phyloP scores from a whole-genome alignment of 2,329 filamentous ascomycete genomes.

The Beauveria caledonica region DNA sequence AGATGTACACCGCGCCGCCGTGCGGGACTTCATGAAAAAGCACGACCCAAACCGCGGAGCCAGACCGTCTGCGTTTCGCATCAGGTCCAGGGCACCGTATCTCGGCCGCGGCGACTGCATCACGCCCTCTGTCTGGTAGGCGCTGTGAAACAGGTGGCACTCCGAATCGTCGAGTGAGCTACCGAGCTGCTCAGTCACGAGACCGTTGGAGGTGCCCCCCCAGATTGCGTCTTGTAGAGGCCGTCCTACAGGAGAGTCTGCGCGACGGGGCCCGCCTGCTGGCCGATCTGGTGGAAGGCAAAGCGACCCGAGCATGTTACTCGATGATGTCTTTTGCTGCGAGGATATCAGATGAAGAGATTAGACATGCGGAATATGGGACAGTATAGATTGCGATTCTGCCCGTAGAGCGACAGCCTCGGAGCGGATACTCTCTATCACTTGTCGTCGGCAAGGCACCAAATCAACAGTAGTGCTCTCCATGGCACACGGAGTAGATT shows the following conservation, averaged over 20 bases:
- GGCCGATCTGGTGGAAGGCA: slow-evolving; percentile 18
- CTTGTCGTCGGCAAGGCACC: not conserved
- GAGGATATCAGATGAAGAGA: not conserved
- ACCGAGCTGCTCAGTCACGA: slow-evolving; percentile 12
- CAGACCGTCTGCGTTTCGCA: slow-evolving; percentile 14
- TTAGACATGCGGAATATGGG: slow-evolving; percentile 9
- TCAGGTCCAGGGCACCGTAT: slow-evolving; percentile 17
- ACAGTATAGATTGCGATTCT: not conserved
- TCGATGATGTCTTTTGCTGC: not conserved
- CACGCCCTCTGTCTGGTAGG: not conserved
- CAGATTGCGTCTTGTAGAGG: slow-evolving; percentile 15
- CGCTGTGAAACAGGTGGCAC: not conserved
- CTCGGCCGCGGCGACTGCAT: slow-evolving; percentile 12
- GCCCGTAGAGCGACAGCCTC: not conserved
- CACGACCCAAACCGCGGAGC: slow-evolving; percentile 16
- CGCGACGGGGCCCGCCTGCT: slow-evolving; percentile 11
- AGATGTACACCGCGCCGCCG: slow-evolving; percentile 13
- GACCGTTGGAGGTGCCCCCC: slow-evolving; percentile 17
- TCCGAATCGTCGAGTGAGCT: slow-evolving; percentile 14
- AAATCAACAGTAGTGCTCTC: not conserved
- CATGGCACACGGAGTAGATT: not conserved
- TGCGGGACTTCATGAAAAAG: slow-evolving; percentile 14
- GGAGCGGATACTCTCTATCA: not conserved
- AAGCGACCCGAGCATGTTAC: slow-evolving; percentile 12
- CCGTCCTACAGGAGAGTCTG: slow-evolving; percentile 12